Base-by-base conservation (phyloP, 2,329 filamentous ascomycete genomes). In the Monilinia fructicola region DNA sequence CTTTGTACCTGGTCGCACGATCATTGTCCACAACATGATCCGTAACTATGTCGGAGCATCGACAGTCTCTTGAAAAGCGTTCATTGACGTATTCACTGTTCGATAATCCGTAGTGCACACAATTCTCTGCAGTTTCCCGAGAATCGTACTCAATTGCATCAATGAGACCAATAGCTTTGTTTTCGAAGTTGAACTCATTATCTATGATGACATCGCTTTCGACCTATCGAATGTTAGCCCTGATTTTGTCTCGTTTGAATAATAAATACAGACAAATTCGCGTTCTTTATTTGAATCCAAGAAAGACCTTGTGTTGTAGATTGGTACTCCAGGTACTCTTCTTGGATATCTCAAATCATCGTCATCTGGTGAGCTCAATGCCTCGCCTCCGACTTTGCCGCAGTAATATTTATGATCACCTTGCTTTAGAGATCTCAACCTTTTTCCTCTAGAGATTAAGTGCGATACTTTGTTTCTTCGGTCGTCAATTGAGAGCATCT, bases 131-230 rank as follows among this genome's bases (percentile, higher is more conserved):
- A 3, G 31, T 40, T 48, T 65, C 54, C 10, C 44, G 18, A 14
- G 26, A 18, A 44, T 61, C 64, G 6, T 28, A 31, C 2, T 66
- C 35, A 23, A 66, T 53, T 35, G 23, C 12, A 3, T 46, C 26
- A 12, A 66, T 61, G 18, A 53, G 12, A 31, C 64, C 64, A 26
- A 66, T 48, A 14, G 38, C 26, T 54, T 46, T 66, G 4, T 61
- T 23, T 4, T 54, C 46, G n/a, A 2, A 35, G 2, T 31, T 21
- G 1, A 18, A 11, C n/a, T 59, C 7, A 11, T 12, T 54, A 5
- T 61, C 55, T 23, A 66, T 54, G 6, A 66, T 66, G 38, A 66
- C 12, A 26, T 66, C 46, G 21, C 54, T 53, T 11, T 60, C 21
- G 4, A 66, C 2, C 64, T 61, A 54, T 21, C 14, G 6, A 23